Conservation (phyloP, 164 flowering plant species). For the Nymphaea thermarum region DNA sequence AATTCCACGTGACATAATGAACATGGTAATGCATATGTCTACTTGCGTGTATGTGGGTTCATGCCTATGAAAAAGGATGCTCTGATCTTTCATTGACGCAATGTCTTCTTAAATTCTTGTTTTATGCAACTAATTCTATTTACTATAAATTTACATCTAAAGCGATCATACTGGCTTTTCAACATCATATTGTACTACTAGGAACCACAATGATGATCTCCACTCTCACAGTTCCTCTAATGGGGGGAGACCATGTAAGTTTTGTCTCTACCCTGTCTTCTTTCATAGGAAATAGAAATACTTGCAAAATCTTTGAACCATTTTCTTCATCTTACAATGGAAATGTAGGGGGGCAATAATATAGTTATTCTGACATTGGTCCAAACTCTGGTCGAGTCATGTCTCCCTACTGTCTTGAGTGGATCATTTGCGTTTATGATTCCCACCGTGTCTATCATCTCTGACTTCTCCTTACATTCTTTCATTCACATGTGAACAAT, state of each 20-base stretch:
- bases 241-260: constrained; percentile 77
- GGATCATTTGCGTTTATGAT: constrained; percentile 61
- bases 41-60: too few relatives aligned
- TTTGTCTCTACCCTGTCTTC: not conserved
- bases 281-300: too few relatives aligned
- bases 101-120: constrained; percentile 3
- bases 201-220: constrained; percentile 75
- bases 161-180: constrained; percentile 57
- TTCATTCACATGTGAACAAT: constrained; percentile 42
- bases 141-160: constrained; percentile 32
- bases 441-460: constrained; percentile 59
- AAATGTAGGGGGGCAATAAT: constrained; percentile 67
- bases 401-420: constrained; percentile 94
- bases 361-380: constrained; percentile 75
- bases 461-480: constrained; percentile 24
- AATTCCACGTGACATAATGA: too few relatives aligned
- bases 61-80: not conserved
- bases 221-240: constrained; percentile 51
- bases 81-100: not conserved
- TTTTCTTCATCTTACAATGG: too few relatives aligned
- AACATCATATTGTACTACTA: constrained; percentile 85
- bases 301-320: too few relatives aligned
- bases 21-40: too few relatives aligned
- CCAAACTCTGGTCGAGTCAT: constrained; percentile 62
- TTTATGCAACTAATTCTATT: not conserved